Conservation (phyloP, 176 grass and related monocot species). For the Aegilops umbellulata region DNA sequence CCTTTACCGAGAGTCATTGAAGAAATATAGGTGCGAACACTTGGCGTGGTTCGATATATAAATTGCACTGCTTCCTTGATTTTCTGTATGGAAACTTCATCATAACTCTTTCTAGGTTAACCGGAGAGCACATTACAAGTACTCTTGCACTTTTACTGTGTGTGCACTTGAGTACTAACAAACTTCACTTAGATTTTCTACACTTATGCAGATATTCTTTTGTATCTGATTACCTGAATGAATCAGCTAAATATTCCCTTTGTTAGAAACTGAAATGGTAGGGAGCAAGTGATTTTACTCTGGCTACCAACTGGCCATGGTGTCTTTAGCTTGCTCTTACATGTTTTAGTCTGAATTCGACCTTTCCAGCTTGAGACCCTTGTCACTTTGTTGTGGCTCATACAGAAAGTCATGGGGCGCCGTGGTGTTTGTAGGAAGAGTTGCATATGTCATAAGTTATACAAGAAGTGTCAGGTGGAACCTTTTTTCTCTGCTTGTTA, state of each 20-base stretch:
- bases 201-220: background rate
- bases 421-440: background rate
- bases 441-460: background rate
- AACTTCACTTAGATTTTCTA: conserved; percentile 7
- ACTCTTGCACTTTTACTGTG: background rate
- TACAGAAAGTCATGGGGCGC: conserved; percentile 8
- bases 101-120: background rate
- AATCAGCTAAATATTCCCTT: conserved; percentile 26
- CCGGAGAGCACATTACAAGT: background rate
- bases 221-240: conserved; percentile 18
- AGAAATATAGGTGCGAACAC: conserved; percentile 58
- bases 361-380: background rate
- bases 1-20: conserved; percentile 76
- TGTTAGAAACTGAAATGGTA: background rate
- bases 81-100: conserved; percentile 1
- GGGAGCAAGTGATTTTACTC: background rate
- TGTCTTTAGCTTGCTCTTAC: conserved; percentile 6
- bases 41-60: conserved; percentile 9
- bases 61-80: background rate
- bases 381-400: background rate
- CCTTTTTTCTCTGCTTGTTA: background rate
- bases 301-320: background rate
- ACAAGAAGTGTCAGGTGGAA: background rate
- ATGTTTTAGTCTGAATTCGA: background rate
- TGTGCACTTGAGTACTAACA: background rate